Percentiles rank a stretch among this genome's conserved stretches.
phyloP scores from a whole-genome alignment of 352 stramenopile species.

The Pythium pyrilobum region DNA sequence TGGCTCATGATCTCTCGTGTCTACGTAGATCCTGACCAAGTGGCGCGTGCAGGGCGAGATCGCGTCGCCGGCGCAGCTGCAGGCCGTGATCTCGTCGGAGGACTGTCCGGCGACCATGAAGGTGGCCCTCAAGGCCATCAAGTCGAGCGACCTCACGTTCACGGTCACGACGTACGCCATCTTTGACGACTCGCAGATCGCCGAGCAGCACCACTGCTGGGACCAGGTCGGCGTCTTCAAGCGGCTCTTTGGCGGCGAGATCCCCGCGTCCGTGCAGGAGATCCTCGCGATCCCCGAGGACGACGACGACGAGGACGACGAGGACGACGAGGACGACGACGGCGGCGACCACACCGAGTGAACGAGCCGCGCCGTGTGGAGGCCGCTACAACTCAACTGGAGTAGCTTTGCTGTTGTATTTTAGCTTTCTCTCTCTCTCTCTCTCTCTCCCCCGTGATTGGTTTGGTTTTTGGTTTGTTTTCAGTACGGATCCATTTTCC shows the following conservation, averaged over 20 bases:
- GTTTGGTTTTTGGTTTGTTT: too few species aligned
- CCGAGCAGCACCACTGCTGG: conserved; percentile 78
- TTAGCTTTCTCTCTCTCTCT: too few species aligned
- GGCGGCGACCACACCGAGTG: conserved; percentile 6
- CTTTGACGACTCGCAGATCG: conserved; percentile 65
- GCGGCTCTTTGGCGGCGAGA: conserved; percentile 70
- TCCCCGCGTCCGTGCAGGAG: conserved; percentile 43
- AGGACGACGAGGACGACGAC: conserved; percentile 1
- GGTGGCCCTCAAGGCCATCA: conserved; percentile 64
- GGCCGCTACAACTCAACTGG: too few species aligned
- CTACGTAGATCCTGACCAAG: conserved; percentile 65
- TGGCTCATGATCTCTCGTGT: background rate
- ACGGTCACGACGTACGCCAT: conserved; percentile 82
- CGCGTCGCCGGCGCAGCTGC: conserved; percentile 49
- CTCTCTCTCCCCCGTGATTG: too few species aligned
- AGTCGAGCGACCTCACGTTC: conserved; percentile 78
- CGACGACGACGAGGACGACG: conserved; percentile 12
- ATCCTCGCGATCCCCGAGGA: conserved; percentile 54
- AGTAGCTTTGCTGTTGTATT: too few species aligned
- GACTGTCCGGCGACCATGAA: conserved; percentile 67
- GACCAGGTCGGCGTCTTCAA: conserved; percentile 82
- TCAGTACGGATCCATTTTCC: too few species aligned
- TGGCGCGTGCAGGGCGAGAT: conserved; percentile 80
- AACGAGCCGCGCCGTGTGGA: too few species aligned
- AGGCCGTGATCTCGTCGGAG: conserved; percentile 57